These are phyloP conservation scores for Dactylis glomerata DNA, from an alignment of 176 grass and related monocot genomes.

Conservation along the genomic window DNA sequence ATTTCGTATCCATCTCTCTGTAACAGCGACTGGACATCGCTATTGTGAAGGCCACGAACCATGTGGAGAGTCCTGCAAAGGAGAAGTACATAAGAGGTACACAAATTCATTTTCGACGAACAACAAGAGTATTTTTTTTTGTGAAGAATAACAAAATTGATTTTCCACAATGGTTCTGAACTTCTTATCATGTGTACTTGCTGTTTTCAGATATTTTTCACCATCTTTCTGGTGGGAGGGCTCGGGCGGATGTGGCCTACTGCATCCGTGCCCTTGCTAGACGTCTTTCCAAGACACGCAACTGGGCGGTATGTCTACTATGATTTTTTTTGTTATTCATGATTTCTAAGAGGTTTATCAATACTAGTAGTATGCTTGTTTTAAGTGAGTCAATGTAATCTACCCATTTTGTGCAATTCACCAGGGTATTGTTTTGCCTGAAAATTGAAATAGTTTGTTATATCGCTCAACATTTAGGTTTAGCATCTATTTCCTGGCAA, in stretches of 20 bases:
- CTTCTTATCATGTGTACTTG: not conserved
- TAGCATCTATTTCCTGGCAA: not conserved
- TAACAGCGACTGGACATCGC: slow-evolving; percentile 84
- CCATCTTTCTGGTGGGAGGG: slow-evolving; percentile 72
- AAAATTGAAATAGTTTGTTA: not conserved
- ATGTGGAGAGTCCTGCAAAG: slow-evolving; percentile 67
- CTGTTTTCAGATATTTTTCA: slow-evolving; percentile 67
- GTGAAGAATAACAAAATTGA: not conserved
- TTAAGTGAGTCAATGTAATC: not conserved
- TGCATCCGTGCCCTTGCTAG: slow-evolving; percentile 97
- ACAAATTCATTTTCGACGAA: not conserved
- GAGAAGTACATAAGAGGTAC: slow-evolving; percentile 87
- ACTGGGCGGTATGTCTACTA: slow-evolving; percentile 71
- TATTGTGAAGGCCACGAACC: slow-evolving; percentile 94
- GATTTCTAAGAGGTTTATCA: not conserved
- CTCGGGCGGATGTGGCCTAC: slow-evolving; percentile 86
- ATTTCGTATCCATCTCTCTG: not conserved
- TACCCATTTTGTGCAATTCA: not conserved
- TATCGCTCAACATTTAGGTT: not conserved
- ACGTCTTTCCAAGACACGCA: slow-evolving; percentile 89
- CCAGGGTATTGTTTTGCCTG: not conserved
- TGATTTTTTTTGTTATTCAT: not conserved
- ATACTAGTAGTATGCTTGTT: not conserved
- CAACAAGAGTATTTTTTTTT: not conserved
- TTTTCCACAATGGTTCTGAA: not conserved